phyloP scores from a whole-genome alignment of 2,329 filamentous ascomycete species.

The Talaromyces pinophilus region DNA sequence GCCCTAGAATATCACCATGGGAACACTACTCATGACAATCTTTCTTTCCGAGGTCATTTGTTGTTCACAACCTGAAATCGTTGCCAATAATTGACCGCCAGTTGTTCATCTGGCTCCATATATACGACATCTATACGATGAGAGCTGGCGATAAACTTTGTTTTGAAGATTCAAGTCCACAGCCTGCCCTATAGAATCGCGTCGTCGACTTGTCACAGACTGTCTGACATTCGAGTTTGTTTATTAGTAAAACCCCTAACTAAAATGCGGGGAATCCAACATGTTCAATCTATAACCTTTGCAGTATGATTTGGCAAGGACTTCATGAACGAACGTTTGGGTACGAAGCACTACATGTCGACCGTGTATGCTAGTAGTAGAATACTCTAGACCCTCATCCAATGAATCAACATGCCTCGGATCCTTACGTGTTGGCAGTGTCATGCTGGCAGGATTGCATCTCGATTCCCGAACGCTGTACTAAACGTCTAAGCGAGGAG shows the following conservation, averaged over 20 bases:
- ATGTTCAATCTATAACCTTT: neutral
- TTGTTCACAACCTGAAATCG: neutral
- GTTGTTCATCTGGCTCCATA: neutral
- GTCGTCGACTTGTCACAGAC: neutral
- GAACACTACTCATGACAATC: neutral
- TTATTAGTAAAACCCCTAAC: neutral
- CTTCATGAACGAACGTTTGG: neutral
- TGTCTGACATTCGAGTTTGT: neutral
- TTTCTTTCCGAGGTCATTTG: neutral
- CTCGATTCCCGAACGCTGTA: neutral
- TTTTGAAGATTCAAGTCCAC: neutral
- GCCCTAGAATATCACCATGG: neutral
- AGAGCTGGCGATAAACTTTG: neutral
- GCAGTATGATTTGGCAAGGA: neutral
- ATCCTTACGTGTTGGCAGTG: neutral
- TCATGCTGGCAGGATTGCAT: neutral
- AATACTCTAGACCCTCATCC: neutral
- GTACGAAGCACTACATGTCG: neutral
- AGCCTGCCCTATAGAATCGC: neutral
- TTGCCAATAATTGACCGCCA: neutral
- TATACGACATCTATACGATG: neutral
- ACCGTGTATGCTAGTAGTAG: neutral
- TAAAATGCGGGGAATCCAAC: neutral
- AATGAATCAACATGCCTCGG: neutral
- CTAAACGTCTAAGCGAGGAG: constrained; percentile 1